Conservation (phyloP, 1,284 basidiomycete genomes). For the Stygiomarasmius scandens region DNA sequence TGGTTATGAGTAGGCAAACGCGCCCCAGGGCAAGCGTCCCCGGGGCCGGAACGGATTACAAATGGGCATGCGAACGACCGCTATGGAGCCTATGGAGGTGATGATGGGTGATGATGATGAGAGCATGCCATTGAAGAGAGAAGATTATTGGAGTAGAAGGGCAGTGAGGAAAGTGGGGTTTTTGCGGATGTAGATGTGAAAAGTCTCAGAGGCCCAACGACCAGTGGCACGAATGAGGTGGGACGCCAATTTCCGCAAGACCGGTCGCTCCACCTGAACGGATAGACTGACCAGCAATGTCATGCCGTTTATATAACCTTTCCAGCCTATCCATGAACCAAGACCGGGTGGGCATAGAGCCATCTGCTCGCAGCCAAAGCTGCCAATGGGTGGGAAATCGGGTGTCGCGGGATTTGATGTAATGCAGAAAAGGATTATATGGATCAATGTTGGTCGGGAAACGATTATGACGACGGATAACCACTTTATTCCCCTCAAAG, state of each 20-base stretch:
- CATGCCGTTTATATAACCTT: neutral
- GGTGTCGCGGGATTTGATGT: slow-evolving; percentile 14
- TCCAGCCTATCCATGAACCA: slow-evolving; percentile 24
- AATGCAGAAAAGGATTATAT: neutral
- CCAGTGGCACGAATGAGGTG: slow-evolving; percentile 1
- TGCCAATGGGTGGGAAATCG: slow-evolving; percentile 13
- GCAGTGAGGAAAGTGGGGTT: neutral
- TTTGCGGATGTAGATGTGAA: slow-evolving; percentile 4
- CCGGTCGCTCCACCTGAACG: slow-evolving; percentile 6
- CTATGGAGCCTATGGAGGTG: no score
- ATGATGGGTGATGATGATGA: no score
- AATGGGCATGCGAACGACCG: no score
- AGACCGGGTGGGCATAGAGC: slow-evolving; percentile 17
- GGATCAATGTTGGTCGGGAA: neutral
- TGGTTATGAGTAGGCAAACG: no score
- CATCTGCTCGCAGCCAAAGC: slow-evolving; percentile 18
- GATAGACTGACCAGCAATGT: slow-evolving; percentile 5
- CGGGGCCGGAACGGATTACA: no score
- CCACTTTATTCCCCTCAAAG: slow-evolving; percentile 1
- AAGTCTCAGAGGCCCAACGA: slow-evolving; percentile 5
- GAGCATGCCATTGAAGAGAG: no score
- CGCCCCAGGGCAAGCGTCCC: no score
- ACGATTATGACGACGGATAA: neutral
- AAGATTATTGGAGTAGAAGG: neutral
- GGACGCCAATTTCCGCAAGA: slow-evolving; percentile 1